Evolutionary conservation across 345 rosid genomes (phyloP), one percentile per base, ranked within the genome.

Genomic region (Bretschneidera sinensis): DNA sequence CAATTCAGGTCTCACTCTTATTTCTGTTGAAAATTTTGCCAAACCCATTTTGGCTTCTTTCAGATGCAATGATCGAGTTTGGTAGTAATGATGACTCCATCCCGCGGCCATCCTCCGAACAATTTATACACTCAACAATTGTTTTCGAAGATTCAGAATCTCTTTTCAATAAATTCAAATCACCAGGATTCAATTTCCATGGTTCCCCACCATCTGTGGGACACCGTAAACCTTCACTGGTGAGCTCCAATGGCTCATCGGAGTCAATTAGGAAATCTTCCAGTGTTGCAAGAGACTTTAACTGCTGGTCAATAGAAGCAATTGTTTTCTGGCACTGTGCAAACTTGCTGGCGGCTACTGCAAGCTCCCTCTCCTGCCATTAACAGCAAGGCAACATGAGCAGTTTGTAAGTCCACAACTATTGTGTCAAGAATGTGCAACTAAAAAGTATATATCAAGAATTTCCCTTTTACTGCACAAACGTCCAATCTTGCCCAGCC

Each of bases 241-340:
- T n/a, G 21, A 34, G 61, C 60, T 61, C 73, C n/a, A 39, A 28
- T 2, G 51, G 63, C 43, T 72, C 52, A 20, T 79, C 80, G 5
- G 79, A 59, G 52, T 81, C 86, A 4, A 67, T 34, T 39, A 81
- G 61, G 65, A 83, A 74, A 67, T 88, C 90, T 6, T 88, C 92
- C 39, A 83, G 51, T 16, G 83, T 53, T 23, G 85, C 82, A 1
- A 88, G 92, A 55, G 85, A 81, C 48, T 77, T 79, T 70, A 91
- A 69, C 68, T 77, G 76, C 71, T 43, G 80, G 10, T 85, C 78
- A 5, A 91, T 81, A 31, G 94, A 86, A 43, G 89, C 76, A 25
- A 91, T 88, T 24, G 98, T 91, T 65, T 78, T 88, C 69, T 91
- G 91, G 81, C 98, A 91, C 54, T 88, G 95, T 6, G 90, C 89